Conservation (phyloP, 768 basidiomycete species). For the Trametes coccinea region DNA sequence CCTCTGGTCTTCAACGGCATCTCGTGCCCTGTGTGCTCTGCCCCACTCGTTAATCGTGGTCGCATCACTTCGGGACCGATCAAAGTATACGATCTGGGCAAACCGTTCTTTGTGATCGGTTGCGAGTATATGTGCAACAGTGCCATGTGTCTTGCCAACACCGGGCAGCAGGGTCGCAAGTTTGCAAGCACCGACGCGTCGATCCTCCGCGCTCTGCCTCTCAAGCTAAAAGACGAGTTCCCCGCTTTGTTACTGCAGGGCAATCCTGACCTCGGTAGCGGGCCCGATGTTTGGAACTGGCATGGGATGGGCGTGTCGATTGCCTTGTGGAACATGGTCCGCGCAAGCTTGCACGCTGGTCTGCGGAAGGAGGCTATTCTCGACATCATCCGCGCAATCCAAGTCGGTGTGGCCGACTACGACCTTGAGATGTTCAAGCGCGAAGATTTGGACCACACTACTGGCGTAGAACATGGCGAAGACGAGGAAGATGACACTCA, state of each 20-base stretch:
- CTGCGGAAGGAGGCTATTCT: slow-evolving; percentile 63
- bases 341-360: slow-evolving; percentile 56
- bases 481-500: slow-evolving; percentile 33
- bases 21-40: slow-evolving; percentile 64
- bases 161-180: slow-evolving; percentile 55
- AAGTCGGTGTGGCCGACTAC: slow-evolving; percentile 47
- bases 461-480: slow-evolving; percentile 35
- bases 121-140: slow-evolving; percentile 75
- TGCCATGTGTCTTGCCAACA: slow-evolving; percentile 42
- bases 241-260: slow-evolving; percentile 62
- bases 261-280: slow-evolving; percentile 56
- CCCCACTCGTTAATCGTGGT: slow-evolving; percentile 64
- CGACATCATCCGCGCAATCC: slow-evolving; percentile 57
- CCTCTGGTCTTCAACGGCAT: slow-evolving; percentile 84
- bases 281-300: slow-evolving; percentile 73
- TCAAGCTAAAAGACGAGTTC: slow-evolving; percentile 70
- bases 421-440: slow-evolving; percentile 26
- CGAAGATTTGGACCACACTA: slow-evolving; percentile 37
- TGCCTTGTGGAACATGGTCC: slow-evolving; percentile 73
- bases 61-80: slow-evolving; percentile 73
- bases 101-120: slow-evolving; percentile 83
- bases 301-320: slow-evolving; percentile 70
- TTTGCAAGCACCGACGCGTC: slow-evolving; percentile 74
- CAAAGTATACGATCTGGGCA: slow-evolving; percentile 78
- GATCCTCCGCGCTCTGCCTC: slow-evolving; percentile 69